A percentile compares a stretch with the other conserved stretches of the same genome.
Conservation (phyloP, 2,329 filamentous ascomycete genomes). For the Clarireedia monteithiana region DNA sequence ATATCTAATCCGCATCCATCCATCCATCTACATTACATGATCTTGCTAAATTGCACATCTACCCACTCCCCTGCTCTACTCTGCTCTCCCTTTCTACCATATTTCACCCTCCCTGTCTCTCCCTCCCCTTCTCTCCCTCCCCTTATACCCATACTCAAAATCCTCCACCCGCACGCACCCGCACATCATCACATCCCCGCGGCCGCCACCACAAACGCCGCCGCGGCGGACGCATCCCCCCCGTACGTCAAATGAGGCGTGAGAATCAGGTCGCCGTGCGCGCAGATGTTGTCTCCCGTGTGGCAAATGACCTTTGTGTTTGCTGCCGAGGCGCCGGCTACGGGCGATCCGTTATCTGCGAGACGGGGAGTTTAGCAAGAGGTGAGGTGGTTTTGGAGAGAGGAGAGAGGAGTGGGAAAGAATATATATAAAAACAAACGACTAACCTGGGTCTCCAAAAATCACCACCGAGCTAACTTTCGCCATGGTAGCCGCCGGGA, state of each 20-base stretch:
- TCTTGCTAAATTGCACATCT: too few relatives aligned
- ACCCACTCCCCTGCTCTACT: too few relatives aligned
- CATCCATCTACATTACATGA: too few relatives aligned
- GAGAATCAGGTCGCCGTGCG: conserved; percentile 13
- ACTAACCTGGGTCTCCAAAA: conserved; percentile 22
- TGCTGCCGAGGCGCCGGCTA: conserved; percentile 13
- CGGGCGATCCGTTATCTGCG: conserved; percentile 18
- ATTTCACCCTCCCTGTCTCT: too few relatives aligned
- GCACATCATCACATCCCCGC: background rate
- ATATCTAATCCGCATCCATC: too few relatives aligned
- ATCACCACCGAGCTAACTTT: conserved; percentile 20
- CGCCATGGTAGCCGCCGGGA: conserved; percentile 11
- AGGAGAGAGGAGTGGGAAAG: background rate
- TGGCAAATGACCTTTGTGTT: conserved; percentile 21
- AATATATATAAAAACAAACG: background rate
- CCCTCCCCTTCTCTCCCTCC: too few relatives aligned
- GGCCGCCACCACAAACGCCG: conserved; percentile 15
- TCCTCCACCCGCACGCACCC: too few relatives aligned
- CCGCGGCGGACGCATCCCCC: conserved; percentile 17
- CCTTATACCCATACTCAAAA: too few relatives aligned
- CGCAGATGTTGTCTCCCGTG: conserved; percentile 20
- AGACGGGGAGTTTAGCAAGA: conserved; percentile 4
- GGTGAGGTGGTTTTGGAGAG: conserved; percentile 18
- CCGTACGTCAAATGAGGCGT: conserved; percentile 20
- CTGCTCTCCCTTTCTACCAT: too few relatives aligned